These are phyloP conservation scores for Cucurbitaria berberidis DNA, from an alignment of 2,329 filamentous ascomycete genomes.

Conservation along the genomic window DNA sequence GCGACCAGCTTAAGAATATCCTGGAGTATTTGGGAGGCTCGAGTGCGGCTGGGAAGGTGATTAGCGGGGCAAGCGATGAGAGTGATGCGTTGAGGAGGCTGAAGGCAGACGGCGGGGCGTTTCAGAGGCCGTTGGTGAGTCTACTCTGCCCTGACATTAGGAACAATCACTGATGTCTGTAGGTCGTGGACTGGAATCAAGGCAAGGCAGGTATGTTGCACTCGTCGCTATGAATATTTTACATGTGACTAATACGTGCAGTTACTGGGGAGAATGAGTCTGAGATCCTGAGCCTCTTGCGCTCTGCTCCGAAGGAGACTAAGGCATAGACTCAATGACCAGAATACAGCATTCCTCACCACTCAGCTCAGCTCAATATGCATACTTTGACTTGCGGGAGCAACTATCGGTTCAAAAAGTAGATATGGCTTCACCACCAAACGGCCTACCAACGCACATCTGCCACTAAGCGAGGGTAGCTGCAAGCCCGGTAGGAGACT, in stretches of 20 bases:
- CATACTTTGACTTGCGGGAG: background rate
- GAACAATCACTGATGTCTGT: background rate
- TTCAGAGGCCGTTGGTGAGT: constrained; percentile 75
- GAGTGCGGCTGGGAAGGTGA: constrained; percentile 65
- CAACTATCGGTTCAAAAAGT: background rate
- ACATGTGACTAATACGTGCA: constrained; percentile 31
- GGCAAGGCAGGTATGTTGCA: constrained; percentile 70
- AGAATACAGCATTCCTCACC: constrained; percentile 7
- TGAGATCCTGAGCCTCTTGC: constrained; percentile 83
- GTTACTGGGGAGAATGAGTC: constrained; percentile 80
- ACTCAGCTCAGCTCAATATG: background rate
- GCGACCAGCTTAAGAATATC: constrained; percentile 82
- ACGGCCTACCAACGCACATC: background rate
- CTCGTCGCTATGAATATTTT: background rate
- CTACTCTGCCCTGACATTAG: constrained; percentile 40
- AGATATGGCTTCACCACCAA: constrained; percentile 7
- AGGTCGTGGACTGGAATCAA: constrained; percentile 88
- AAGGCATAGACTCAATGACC: constrained; percentile 21
- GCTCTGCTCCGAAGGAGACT: constrained; percentile 58
- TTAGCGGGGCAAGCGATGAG: constrained; percentile 75
- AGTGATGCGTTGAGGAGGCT: constrained; percentile 82
- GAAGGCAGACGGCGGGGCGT: constrained; percentile 70
- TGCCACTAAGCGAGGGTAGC: constrained; percentile 19
- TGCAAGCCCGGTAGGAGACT: constrained; percentile 14
- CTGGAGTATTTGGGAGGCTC: constrained; percentile 75